A percentile compares a stretch with the other conserved stretches of the same genome.
Evolutionary conservation across 257 asterid genomes (phyloP).

Genomic region (Primulina eburnea): DNA sequence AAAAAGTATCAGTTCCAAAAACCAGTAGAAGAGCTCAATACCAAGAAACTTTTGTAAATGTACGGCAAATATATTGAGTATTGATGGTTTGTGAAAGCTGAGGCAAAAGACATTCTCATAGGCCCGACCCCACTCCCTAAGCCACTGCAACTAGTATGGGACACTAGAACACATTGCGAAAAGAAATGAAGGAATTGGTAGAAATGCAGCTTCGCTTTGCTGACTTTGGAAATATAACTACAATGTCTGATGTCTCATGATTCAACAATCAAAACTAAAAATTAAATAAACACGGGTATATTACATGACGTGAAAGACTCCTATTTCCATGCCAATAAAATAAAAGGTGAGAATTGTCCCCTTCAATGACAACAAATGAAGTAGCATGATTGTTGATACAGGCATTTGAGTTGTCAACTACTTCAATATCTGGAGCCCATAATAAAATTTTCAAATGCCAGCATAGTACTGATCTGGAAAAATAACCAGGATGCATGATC

Average conservation of each 20-base stretch:
- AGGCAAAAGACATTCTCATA: neutral
- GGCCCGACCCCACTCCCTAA: neutral
- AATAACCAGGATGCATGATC: neutral
- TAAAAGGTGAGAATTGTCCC: neutral
- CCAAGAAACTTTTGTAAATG: slow-evolving; percentile 9
- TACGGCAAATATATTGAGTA: slow-evolving; percentile 15
- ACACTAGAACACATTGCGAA: slow-evolving; percentile 1
- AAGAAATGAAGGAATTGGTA: slow-evolving; percentile 17
- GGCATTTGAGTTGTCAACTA: slow-evolving; percentile 7
- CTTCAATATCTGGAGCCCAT: slow-evolving; percentile 12
- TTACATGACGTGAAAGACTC: neutral
- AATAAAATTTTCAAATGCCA: neutral
- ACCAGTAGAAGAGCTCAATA: slow-evolving; percentile 8
- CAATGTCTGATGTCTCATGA: neutral
- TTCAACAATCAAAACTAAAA: slow-evolving; percentile 10
- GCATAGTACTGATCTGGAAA: neutral
- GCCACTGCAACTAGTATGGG: neutral
- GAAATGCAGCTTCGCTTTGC: slow-evolving; percentile 17
- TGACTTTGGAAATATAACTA: neutral
- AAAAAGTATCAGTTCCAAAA: slow-evolving; percentile 1
- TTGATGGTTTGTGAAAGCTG: slow-evolving; percentile 9
- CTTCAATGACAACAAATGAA: slow-evolving; percentile 13
- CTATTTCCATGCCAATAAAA: neutral
- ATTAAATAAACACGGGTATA: neutral
- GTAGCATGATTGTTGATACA: neutral